Base-by-base conservation (phyloP, 2,329 filamentous ascomycete species). In the Clarireedia homoeocarpa region DNA sequence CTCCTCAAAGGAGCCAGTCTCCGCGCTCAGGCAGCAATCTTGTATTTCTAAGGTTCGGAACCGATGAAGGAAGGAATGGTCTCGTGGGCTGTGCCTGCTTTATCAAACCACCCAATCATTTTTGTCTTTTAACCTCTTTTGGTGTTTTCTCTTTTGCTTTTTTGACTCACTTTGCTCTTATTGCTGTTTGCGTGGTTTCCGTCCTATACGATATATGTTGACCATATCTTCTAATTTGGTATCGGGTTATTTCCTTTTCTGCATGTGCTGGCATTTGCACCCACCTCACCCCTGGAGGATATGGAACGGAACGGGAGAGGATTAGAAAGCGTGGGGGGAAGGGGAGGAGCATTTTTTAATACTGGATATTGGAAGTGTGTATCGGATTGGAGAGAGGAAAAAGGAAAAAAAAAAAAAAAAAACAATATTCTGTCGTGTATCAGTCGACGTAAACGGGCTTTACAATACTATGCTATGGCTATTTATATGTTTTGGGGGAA, bases 1-100 rank as follows among this genome's bases (percentile, higher is more conserved):
- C 20, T 10, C 7, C 6, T 48, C 48, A 12, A 57, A 10, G 65
- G 63, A 63, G 64, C 61, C 48, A 60, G 62, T 60, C 63, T 64
- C 64, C 61, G 60, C 20, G 62, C 62, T 63, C 61, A 64, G 62
- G 63, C 59, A 67, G 62, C 61, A 59, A 52, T 40, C 27, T 56
- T 55, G 40, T 56, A 50, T 60, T 46, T 61, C 62, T 60, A 56
- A 58, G 48, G 56, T 55, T 23, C 42, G 51, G 30, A n/a, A 27
- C 26, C 5, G 26, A 27, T 30, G 27, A 51, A 44, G 46, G 27
- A 55, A 24, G 27, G 40, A 44, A 44, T 50, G 46, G 20, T 45
- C 15, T n/a, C 17, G 4, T 30, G 45, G 53, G 53, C 53, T 45
- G 53, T 27, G 53, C 53, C 53, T 50, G 44, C 36, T 50, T 27